Conservation (phyloP, 148 eudicot species). For the Cornus florida region DNA sequence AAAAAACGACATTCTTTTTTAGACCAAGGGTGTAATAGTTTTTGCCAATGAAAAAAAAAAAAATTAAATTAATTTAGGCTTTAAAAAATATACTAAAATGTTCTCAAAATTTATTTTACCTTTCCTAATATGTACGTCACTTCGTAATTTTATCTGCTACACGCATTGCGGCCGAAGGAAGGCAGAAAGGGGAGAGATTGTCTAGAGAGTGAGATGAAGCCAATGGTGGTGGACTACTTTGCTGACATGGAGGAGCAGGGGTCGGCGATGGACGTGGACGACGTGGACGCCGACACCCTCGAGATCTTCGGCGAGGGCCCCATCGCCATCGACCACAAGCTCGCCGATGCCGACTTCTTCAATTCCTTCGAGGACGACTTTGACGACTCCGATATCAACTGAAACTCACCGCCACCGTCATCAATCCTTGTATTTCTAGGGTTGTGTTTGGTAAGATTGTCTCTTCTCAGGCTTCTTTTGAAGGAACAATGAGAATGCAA, state of each 20-base stretch:
- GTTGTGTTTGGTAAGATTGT: background rate
- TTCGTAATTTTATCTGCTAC: too few species aligned
- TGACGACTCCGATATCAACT: conserved; percentile 76
- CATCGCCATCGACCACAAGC: conserved; percentile 41
- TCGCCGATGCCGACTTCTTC: conserved; percentile 77
- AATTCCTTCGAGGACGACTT: conserved; percentile 75
- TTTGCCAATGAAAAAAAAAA: too few species aligned
- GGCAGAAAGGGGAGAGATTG: too few species aligned
- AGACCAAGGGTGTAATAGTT: too few species aligned
- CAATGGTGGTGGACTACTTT: conserved; percentile 43
- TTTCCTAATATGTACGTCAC: too few species aligned
- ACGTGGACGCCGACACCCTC: too few species aligned
- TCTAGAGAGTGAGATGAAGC: conserved; percentile 40
- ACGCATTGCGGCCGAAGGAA: too few species aligned
- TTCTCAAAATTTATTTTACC: too few species aligned
- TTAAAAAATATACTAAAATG: too few species aligned
- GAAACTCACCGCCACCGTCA: background rate
- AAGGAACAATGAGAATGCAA: background rate
- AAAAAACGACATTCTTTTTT: too few species aligned
- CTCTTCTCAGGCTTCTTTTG: background rate
- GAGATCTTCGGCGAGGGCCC: too few species aligned
- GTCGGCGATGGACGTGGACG: conserved; percentile 80
- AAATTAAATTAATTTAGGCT: too few species aligned
- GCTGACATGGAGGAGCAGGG: conserved; percentile 46
- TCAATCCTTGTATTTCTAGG: background rate